Evolutionary conservation across 192 early-diverging fungal species (phyloP), one percentile per base, ranked within the genome.

Genomic region (Entomortierella chlamydospora): DNA sequence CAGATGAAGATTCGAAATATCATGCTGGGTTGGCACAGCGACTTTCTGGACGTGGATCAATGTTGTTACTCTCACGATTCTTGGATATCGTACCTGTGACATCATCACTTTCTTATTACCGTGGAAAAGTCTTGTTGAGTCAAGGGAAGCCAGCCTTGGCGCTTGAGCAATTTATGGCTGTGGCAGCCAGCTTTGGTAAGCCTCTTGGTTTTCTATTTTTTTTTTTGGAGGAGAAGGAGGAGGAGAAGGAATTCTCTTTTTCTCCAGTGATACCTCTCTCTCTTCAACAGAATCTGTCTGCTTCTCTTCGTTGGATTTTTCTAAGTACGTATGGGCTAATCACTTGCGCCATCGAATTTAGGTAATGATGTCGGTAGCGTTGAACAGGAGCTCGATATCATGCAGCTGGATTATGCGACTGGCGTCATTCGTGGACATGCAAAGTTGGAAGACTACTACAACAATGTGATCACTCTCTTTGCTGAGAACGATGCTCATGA

Each of bases 371-470:
- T 79, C 39, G 63, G 65, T 17, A 52, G 42, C 18, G 68, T 70
- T 5, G 76, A 79, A 12, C 67, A 70, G 50, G 76, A 79, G 25
- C 68, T 79, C n/a, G 76, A 79, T 25, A 70, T 79, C 49, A 69
- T 79, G 68, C 68, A 70, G 15, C 57, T 60, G 43, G 76, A 79
- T 15, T 79, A 79, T 12, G 26, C 37, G 7, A 59, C 33, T n/a
- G 52, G 68, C 2, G 18, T 61, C 26, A 50, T 42, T 28, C 52
- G 56, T 34, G 73, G 73, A n/a, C 73, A 68, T n/a, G 65, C 76
- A 11, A 70, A 47, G n/a, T 51, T 70, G 13, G 67, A 79, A 25
- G 76, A 79, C 31, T 79, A 79, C 22, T 79, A 68, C n/a, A 37
- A 55, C 29, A 61, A 79, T 45, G 45, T 79, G 4, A 64, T 79